Base-by-base conservation (phyloP, 306 rosid species). In the Medicago lupulina region DNA sequence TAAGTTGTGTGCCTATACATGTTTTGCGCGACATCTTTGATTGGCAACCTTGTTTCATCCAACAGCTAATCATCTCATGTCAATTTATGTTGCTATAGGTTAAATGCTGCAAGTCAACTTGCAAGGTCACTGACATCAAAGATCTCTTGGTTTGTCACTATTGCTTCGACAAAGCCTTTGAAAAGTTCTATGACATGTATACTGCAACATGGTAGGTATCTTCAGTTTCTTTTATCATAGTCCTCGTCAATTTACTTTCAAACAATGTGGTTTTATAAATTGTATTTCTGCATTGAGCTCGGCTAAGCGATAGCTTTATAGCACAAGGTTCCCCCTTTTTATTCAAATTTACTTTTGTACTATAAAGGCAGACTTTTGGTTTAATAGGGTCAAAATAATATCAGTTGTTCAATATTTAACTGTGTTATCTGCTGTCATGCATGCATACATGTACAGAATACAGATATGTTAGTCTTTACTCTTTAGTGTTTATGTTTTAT, bases 41-140 rank as follows among this genome's bases (percentile, higher is more conserved):
- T 41, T 47, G 59, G 51, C 73, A 25, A 19, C 74, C 39, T 46
- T 55, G 59, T 71, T 80, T 40, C 39, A 34, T 83, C 73, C 81
- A 65, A 41, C 44, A 46, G 53, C 60, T 40, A 21, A 54, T 67
- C 67, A 54, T 19, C 46, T 72, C 38, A 62, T 51, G 79, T 54
- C 73, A 82, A 25, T 60, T 58, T 77, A 67, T 70, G 41, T 66
- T 80, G 41, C 19, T 57, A 15, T 51, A 93, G 98, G 95, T 90
- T 41, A 93, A 93, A 86, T 93, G 97, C 86, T 85, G 95, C 87
- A 93, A 93, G 82, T 84, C 95, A 46, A 87, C 91, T n/a, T 93
- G 98, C 96, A 83, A 76, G 70, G 88, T 88, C 80, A 89, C 97
- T 39, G 77, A 86, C 71, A 85, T 90, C 85, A 93, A 86, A 78